These are phyloP conservation scores for Penicillium paradoxum DNA, from an alignment of 495 filamentous ascomycete species.

Conservation along the genomic window DNA sequence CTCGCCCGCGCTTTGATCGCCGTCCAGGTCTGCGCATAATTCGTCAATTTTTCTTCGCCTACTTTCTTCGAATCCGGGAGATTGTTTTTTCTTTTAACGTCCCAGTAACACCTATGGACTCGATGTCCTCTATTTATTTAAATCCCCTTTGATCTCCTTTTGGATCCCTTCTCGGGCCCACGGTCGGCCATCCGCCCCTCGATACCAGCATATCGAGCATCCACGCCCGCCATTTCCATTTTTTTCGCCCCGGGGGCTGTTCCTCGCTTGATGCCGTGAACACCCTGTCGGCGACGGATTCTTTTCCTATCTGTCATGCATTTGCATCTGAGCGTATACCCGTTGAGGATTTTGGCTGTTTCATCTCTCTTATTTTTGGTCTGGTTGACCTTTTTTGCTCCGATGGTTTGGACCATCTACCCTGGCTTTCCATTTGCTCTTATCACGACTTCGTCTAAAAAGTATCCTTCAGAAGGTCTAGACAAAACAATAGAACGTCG, in stretches of 20 bases:
- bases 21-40: slow-evolving; percentile 36
- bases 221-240: not conserved
- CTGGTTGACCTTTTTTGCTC: not conserved
- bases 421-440: not conserved
- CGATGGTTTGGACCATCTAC: not conserved
- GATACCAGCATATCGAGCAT: not conserved
- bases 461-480: not conserved
- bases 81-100: slow-evolving; percentile 11
- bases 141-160: not conserved
- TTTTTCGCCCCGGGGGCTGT: no score
- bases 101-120: slow-evolving; percentile 9
- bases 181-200: not conserved
- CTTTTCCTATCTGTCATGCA: slow-evolving; percentile 4
- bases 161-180: not conserved
- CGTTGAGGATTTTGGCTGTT: slow-evolving; percentile 16
- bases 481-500: not conserved
- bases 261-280: slow-evolving; percentile 1
- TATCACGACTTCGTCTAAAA: not conserved
- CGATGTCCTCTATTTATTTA: slow-evolving; percentile 10
- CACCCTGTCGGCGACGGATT: not conserved
- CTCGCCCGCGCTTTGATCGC: slow-evolving; percentile 40
- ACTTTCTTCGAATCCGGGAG: slow-evolving; percentile 16
- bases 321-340: slow-evolving; percentile 38
- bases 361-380: slow-evolving; percentile 6
- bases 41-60: not conserved